Conservation (phyloP, 2,329 filamentous ascomycete species). For the Bipolaris cookei region DNA sequence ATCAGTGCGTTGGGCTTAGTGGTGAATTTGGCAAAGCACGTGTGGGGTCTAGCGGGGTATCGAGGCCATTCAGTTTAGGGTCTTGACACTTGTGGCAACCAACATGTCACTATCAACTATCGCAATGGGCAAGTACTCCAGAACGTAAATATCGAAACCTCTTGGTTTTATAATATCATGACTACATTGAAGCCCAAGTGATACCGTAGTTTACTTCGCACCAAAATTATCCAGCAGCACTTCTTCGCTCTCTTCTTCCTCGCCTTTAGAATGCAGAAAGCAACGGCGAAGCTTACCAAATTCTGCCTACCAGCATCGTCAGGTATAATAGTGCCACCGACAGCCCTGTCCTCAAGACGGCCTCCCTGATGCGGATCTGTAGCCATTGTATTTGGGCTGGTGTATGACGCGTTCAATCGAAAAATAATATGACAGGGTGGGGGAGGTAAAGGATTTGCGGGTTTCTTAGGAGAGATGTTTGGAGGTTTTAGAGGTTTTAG, state of each 20-base stretch:
- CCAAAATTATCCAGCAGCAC: conserved; percentile 33
- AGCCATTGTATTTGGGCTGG: conserved; percentile 18
- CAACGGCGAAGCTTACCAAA: too few species aligned
- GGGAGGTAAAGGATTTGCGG: too few species aligned
- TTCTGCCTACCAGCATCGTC: too few species aligned
- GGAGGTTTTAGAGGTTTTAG: too few species aligned
- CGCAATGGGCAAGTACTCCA: neutral
- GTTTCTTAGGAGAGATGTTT: too few species aligned
- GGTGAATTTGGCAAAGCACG: conserved; percentile 36
- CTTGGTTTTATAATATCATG: neutral
- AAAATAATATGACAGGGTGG: too few species aligned
- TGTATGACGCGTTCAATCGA: neutral
- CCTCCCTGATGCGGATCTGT: conserved; percentile 42
- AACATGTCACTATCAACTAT: neutral
- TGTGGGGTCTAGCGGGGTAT: conserved; percentile 40
- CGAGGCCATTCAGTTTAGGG: conserved; percentile 11
- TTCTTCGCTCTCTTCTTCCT: conserved; percentile 36
- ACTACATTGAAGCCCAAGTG: neutral
- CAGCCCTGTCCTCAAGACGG: conserved; percentile 45
- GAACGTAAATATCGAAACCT: neutral
- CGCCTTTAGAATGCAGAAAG: too few species aligned
- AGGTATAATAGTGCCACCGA: conserved; percentile 53
- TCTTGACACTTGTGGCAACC: neutral
- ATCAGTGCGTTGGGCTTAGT: conserved; percentile 11
- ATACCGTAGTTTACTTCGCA: conserved; percentile 21